These are phyloP conservation scores for Diophrys appendiculata DNA, from an alignment of 73 alveolate genomes.

Conservation along the genomic window DNA sequence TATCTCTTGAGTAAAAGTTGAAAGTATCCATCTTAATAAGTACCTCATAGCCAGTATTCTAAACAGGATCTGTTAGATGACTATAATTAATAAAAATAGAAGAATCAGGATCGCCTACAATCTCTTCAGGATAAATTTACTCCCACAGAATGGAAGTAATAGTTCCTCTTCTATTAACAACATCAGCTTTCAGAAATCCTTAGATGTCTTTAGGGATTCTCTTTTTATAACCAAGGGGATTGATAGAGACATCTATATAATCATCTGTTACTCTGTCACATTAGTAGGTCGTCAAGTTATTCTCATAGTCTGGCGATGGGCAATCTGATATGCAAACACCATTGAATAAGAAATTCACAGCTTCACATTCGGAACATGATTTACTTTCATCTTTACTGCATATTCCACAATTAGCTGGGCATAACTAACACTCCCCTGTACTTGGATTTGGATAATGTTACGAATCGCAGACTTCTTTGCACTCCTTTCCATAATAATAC, in stretches of 20 bases:
- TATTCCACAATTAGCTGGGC: not conserved
- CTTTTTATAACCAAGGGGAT: not conserved
- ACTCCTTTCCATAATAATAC: not conserved
- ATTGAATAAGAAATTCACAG: not conserved
- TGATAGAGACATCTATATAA: not conserved
- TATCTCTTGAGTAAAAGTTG: not conserved
- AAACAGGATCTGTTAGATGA: not conserved
- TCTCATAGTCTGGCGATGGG: not conserved
- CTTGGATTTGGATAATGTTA: not conserved
- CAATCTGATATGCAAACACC: not conserved
- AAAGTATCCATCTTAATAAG: not conserved
- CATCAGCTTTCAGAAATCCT: not conserved
- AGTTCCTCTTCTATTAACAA: not conserved
- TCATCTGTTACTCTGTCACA: not conserved
- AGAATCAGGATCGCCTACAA: not conserved
- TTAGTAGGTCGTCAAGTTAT: not conserved
- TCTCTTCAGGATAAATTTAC: not conserved
- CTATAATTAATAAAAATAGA: not conserved
- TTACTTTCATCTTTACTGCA: not conserved
- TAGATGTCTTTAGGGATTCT: not conserved
- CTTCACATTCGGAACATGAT: not conserved
- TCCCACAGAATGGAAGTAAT: not conserved
- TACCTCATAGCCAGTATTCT: not conserved
- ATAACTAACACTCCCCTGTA: not conserved
- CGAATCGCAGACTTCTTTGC: not conserved